Conservation (phyloP, 2,329 filamentous ascomycete species). For the Colletotrichum abscissum region DNA sequence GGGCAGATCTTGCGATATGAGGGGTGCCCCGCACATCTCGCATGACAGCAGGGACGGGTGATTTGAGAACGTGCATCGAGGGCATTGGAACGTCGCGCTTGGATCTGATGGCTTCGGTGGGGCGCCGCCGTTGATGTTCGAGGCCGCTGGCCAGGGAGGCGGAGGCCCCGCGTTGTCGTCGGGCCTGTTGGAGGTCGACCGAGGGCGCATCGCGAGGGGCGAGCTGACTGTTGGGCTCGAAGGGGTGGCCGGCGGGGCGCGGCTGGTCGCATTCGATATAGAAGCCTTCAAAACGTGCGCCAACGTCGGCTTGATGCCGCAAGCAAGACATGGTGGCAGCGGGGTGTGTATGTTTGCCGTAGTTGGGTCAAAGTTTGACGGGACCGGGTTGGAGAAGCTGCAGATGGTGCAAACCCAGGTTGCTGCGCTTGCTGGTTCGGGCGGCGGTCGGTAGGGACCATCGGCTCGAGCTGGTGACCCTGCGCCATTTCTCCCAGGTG, state of each 20-base stretch:
- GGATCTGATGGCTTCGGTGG: conserved; percentile 41
- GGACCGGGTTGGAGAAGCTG: conserved; percentile 92
- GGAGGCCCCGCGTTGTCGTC: conserved; percentile 15
- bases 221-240: conserved; percentile 39
- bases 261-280: conserved; percentile 77
- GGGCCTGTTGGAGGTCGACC: conserved; percentile 12
- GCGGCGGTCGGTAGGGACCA: conserved; percentile 53
- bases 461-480: conserved; percentile 60
- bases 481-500: conserved; percentile 57
- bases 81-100: conserved; percentile 71
- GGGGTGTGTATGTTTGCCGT: conserved; percentile 83
- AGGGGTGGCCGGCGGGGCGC: conserved; percentile 47
- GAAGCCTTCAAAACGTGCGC: conserved; percentile 87
- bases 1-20: conserved; percentile 66
- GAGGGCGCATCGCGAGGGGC: conserved; percentile 29
- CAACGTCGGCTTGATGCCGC: conserved; percentile 91
- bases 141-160: conserved; percentile 34
- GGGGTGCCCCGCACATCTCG: conserved; percentile 88
- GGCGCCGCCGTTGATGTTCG: conserved; percentile 35
- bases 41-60: conserved; percentile 87
- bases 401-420: conserved; percentile 98
- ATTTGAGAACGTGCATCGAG: conserved; percentile 93
- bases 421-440: conserved; percentile 65
- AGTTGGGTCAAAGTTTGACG: conserved; percentile 90
- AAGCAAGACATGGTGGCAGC: conserved; percentile 88